Percentiles rank a stretch among this genome's conserved stretches.
These are phyloP conservation scores for Kazachstania bromeliacearum DNA, from an alignment of 805 yeast genomes.

Conservation along the genomic window DNA sequence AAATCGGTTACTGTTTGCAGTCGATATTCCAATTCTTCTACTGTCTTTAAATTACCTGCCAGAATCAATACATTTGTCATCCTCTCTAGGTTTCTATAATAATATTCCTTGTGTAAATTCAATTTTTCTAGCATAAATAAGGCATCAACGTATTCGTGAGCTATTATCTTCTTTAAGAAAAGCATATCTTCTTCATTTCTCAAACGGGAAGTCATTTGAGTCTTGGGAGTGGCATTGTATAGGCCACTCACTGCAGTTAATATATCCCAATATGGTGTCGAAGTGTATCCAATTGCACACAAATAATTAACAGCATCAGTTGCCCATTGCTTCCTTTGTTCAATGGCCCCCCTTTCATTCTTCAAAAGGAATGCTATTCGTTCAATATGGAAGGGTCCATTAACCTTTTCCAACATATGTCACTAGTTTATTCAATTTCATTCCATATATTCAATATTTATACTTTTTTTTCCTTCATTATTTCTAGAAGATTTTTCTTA, in stretches of 20 bases:
- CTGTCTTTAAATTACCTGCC: conserved; percentile 11
- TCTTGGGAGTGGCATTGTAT: neutral
- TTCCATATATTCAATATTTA: neutral
- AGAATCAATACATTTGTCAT: conserved; percentile 13
- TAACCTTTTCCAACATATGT: neutral
- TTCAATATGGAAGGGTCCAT: conserved; percentile 8
- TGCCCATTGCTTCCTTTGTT: conserved; percentile 10
- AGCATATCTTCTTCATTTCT: too few relatives aligned
- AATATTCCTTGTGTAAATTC: conserved; percentile 3
- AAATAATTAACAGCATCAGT: conserved; percentile 11
- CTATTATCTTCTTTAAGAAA: conserved; percentile 10
- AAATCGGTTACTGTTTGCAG: conserved; percentile 5
- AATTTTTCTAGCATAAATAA: conserved; percentile 13
- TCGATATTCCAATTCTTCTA: conserved; percentile 21
- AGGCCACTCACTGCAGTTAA: conserved; percentile 6
- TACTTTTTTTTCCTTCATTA: too few relatives aligned
- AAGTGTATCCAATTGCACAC: conserved; percentile 5
- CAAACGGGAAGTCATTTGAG: too few relatives aligned
- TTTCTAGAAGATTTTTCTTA: too few relatives aligned
- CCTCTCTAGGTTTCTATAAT: conserved; percentile 13
- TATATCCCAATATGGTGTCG: conserved; percentile 13
- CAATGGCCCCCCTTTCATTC: conserved; percentile 2
- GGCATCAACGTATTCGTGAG: conserved; percentile 20
- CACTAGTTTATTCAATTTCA: neutral
- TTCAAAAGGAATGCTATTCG: conserved; percentile 11